Conservation (phyloP, 345 rosid species). For the Linum lewisii region DNA sequence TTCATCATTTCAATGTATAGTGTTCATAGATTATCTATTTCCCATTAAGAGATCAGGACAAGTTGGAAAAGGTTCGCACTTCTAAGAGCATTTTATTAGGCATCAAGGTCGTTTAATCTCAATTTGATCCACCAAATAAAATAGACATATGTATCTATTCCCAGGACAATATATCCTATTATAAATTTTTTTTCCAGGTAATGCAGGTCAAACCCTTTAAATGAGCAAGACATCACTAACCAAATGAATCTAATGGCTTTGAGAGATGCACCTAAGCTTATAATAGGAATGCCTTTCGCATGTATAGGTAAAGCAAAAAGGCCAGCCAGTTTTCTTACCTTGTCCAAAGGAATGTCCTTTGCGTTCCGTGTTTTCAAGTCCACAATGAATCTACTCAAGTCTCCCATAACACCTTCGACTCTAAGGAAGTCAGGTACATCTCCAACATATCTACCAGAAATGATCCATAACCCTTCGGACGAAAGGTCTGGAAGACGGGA, state of each 20-base stretch:
- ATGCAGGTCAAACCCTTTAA: too few species aligned
- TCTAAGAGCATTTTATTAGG: too few species aligned
- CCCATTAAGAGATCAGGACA: too few species aligned
- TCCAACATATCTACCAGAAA: conserved; percentile 64
- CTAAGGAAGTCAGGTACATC: conserved; percentile 43
- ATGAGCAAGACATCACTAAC: not conserved
- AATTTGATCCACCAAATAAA: too few species aligned
- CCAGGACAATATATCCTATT: too few species aligned
- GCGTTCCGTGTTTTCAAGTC: conserved; percentile 48
- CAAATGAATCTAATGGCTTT: not conserved
- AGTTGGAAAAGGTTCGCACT: too few species aligned
- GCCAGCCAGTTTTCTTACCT: conserved; percentile 24
- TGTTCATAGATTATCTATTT: too few species aligned
- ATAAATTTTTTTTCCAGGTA: too few species aligned
- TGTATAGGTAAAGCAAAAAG: not conserved
- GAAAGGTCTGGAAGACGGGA: conserved; percentile 57
- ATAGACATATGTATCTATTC: too few species aligned
- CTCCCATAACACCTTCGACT: conserved; percentile 49
- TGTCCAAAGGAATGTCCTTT: conserved; percentile 51
- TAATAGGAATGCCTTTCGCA: not conserved
- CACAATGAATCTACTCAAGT: conserved; percentile 34
- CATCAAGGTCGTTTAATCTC: too few species aligned
- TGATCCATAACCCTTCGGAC: conserved; percentile 36
- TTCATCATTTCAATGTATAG: not conserved
- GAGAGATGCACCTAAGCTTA: not conserved